These are phyloP conservation scores for Hordeum vulgare DNA, from an alignment of 176 grass and related monocot species.

Conservation along the genomic window MorexV3_pseudomolecules_assembly NC_058518.1:505322449-505322948, in stretches of 20 bases:
- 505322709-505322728: background rate
- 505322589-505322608: conserved; percentile 41
- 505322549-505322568: conserved; percentile 57
- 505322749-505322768: background rate
- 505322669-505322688: background rate
- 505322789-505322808: background rate
- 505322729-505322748: background rate
- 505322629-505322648: conserved; percentile 47
- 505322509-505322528: conserved; percentile 24
- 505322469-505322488: conserved; percentile 39
- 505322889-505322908: background rate
- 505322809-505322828: background rate
- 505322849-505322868: background rate
- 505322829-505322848: background rate
- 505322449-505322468: conserved; percentile 35
- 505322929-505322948: background rate
- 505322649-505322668: background rate
- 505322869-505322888: background rate
- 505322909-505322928: background rate
- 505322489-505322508: conserved; percentile 33
- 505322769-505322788: background rate
- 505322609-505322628: conserved; percentile 31
- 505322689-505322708: background rate
- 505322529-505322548: conserved; percentile 31
- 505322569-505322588: conserved; percentile 42